Evolutionary conservation across 345 rosid species (phyloP).

Genomic region (Lepidium aucheri): DNA sequence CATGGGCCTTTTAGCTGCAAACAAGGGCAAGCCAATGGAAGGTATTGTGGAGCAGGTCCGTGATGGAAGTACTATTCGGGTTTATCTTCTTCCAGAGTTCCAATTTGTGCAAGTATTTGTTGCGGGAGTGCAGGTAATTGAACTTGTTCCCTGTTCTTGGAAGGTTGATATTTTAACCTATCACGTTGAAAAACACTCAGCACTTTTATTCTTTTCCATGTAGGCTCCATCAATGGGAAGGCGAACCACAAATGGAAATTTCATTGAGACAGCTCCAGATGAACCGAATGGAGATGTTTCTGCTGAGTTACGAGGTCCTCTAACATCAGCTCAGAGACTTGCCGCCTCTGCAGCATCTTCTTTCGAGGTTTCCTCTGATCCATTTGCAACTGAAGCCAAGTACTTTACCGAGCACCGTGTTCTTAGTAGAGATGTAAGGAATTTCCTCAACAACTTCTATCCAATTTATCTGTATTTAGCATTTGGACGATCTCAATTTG

Average conservation of each 20-base stretch:
- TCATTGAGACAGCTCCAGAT: slow-evolving; percentile 34
- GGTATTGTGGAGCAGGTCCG: slow-evolving; percentile 94
- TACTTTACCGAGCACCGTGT: slow-evolving; percentile 83
- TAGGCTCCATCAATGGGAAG: slow-evolving; percentile 90
- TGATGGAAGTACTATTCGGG: slow-evolving; percentile 88
- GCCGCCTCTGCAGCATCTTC: slow-evolving; percentile 51
- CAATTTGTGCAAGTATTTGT: slow-evolving; percentile 94
- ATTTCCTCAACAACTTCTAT: neutral
- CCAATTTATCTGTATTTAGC: neutral
- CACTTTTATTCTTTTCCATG: slow-evolving; percentile 11
- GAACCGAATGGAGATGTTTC: slow-evolving; percentile 74
- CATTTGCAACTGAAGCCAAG: slow-evolving; percentile 82
- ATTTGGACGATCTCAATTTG: slow-evolving; percentile 4
- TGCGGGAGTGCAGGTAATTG: slow-evolving; percentile 86
- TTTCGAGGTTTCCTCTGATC: slow-evolving; percentile 63
- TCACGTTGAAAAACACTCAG: neutral
- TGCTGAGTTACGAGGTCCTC: slow-evolving; percentile 48
- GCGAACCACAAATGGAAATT: slow-evolving; percentile 42
- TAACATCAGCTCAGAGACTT: slow-evolving; percentile 95
- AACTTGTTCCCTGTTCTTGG: neutral
- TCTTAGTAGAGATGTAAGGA: slow-evolving; percentile 76
- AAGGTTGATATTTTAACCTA: neutral
- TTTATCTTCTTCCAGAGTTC: slow-evolving; percentile 90
- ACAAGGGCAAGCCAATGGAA: slow-evolving; percentile 82
- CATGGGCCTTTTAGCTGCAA: slow-evolving; percentile 61